Evolutionary conservation across 345 rosid genomes (phyloP).

Genomic region (Noccaea bulbosa): DNA sequence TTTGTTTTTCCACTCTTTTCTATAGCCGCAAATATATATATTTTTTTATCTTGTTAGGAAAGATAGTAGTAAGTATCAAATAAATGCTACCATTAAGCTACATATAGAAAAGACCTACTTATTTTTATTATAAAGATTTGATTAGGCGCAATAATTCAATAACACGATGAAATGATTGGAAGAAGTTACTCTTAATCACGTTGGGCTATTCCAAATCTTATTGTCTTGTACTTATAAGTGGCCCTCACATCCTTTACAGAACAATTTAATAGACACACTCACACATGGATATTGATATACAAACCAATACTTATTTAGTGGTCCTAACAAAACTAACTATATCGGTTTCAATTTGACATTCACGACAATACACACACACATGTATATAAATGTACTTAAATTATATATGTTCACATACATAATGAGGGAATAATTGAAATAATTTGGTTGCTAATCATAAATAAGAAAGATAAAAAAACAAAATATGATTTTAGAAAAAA

Average conservation of each 20-base stretch:
- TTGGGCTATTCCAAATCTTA: constrained; percentile 39
- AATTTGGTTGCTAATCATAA: constrained; percentile 41
- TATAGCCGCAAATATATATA: neutral
- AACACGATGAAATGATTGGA: constrained; percentile 46
- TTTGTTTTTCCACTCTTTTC: constrained; percentile 2
- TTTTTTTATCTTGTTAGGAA: constrained; percentile 1
- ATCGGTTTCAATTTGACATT: constrained; percentile 12
- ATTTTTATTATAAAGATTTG: constrained; percentile 20
- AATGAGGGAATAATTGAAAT: constrained; percentile 38
- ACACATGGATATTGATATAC: constrained; percentile 33
- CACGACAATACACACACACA: constrained; percentile 13
- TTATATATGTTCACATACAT: constrained; percentile 1
- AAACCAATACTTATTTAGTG: constrained; percentile 29
- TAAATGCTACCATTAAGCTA: constrained; percentile 15
- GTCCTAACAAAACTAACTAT: constrained; percentile 36
- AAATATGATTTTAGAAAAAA: neutral
- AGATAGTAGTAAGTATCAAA: constrained; percentile 5
- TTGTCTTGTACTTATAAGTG: constrained; percentile 44
- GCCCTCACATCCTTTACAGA: constrained; percentile 46
- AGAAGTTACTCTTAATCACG: constrained; percentile 48
- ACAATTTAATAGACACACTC: constrained; percentile 33
- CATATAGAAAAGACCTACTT: constrained; percentile 12
- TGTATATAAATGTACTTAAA: neutral
- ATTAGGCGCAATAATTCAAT: constrained; percentile 40
- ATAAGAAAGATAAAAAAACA: constrained; percentile 1